Conservation (phyloP, 805 yeast genomes). For the Yamadazyma takamatsuzukensis region DNA sequence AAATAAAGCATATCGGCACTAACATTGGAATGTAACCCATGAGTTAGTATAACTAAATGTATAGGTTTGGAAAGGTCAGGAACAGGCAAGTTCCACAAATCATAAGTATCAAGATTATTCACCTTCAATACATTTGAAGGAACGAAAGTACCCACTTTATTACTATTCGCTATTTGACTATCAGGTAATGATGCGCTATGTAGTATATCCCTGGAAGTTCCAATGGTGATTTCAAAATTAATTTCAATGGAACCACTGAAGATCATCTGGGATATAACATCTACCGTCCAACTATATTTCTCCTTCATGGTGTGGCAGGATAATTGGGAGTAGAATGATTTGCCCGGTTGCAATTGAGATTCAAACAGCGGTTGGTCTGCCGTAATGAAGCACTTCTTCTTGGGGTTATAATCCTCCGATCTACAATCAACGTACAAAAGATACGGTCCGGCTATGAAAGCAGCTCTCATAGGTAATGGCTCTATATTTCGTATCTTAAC, state of each 20-base stretch:
- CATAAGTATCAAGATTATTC: constrained; percentile 54
- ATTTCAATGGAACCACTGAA: constrained; percentile 69
- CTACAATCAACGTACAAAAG: constrained; percentile 78
- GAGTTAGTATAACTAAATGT: constrained; percentile 83
- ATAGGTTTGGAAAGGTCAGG: constrained; percentile 50
- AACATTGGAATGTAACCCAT: constrained; percentile 87
- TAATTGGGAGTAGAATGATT: constrained; percentile 54
- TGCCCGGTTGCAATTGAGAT: constrained; percentile 69
- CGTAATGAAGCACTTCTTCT: constrained; percentile 53
- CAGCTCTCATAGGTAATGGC: constrained; percentile 69
- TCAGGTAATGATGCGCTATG: constrained; percentile 27
- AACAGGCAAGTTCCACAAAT: constrained; percentile 71
- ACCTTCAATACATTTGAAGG: constrained; percentile 39
- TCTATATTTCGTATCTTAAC: constrained; percentile 69
- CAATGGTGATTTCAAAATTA: constrained; percentile 59
- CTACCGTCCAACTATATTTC: constrained; percentile 71
- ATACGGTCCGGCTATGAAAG: constrained; percentile 87
- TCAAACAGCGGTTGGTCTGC: constrained; percentile 77
- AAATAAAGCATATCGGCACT: constrained; percentile 87
- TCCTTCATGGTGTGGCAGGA: constrained; percentile 60
- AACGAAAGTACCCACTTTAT: constrained; percentile 26
- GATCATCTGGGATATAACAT: constrained; percentile 75
- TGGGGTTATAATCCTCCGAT: constrained; percentile 59
- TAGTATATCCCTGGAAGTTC: constrained; percentile 37
- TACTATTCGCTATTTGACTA: constrained; percentile 17